Base-by-base conservation (phyloP, 1,139 yeast genomes). In the Geotrichum aggregatum region DNA sequence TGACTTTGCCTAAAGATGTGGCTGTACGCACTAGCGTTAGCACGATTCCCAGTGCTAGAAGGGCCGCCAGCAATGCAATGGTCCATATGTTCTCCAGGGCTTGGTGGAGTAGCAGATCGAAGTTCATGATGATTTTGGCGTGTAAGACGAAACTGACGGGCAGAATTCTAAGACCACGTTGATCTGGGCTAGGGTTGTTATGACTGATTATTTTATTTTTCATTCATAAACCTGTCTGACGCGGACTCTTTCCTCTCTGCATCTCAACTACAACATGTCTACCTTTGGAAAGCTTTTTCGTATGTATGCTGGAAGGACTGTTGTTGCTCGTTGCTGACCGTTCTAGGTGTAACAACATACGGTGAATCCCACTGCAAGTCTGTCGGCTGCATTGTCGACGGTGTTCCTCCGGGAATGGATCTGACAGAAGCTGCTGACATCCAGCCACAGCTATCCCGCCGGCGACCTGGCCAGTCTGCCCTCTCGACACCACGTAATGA, bases 351-450 rank as follows among this genome's bases (percentile, higher is more conserved):
- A 57, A 89, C 98, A 59, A 92, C 98, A 28, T 92, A 88, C 75
- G 98, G 98, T 59, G 98, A 92, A 70, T 89, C 97, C 19, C 98
- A 92, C 75, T 92, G 98, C 74, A 85, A 82, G 66, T 87, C 96
- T n/a, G 98, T 92, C 42, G 98, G 98, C 30, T 92, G 98, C 73
- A 92, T 92, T 57, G 97, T 92, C 44, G 98, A 92, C 64, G 98
- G 98, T 51, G 94, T 91, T 47, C 98, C 98, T 45, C 98, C 98
- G 31, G 96, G 96, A 30, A 76, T 92, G 78, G 77, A 81, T 13
- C 78, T 92, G 54, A 78, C 86, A 18, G 98, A 88, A 70, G 82
- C 73, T 10, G 82, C 73, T 10, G 98, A 92, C 66, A 80, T 92
- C 62, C 98, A 92, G 74, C 95, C 97, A 16, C 98, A 92, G 74